These are phyloP conservation scores for Bocquillonia castaneifolia DNA, from an alignment of 441 rosid species.

Conservation along the genomic window DNA sequence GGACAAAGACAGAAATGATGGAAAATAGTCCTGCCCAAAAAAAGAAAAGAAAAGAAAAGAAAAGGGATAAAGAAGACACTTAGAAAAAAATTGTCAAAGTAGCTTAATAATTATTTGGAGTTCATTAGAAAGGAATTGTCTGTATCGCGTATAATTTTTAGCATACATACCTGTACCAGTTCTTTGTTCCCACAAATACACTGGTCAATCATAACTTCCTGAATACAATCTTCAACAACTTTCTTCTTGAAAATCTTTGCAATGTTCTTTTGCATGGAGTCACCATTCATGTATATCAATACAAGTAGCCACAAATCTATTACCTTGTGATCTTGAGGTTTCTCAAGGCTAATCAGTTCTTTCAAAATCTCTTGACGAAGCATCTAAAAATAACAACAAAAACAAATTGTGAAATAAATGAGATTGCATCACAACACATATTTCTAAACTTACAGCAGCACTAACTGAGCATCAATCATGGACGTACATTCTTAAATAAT, in stretches of 20 bases:
- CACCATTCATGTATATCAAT: conserved; percentile 61
- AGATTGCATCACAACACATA: conserved; percentile 6
- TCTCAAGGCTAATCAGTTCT: conserved; percentile 56
- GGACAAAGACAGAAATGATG: conserved; percentile 63
- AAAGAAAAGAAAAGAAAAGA: conserved; percentile 14
- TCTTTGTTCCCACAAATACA: conserved; percentile 65
- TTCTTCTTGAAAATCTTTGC: conserved; percentile 72
- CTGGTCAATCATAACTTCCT: conserved; percentile 59
- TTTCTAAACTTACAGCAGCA: conserved; percentile 14
- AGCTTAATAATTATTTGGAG: conserved; percentile 10
- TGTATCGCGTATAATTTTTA: conserved; percentile 6
- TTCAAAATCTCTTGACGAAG: conserved; percentile 78
- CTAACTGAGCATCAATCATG: not conserved
- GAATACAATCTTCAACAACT: conserved; percentile 62
- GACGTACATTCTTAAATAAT: conserved; percentile 68
- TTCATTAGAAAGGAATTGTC: conserved; percentile 13
- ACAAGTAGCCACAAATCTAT: conserved; percentile 78
- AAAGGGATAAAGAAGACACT: too few relatives aligned
- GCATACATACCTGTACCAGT: conserved; percentile 52
- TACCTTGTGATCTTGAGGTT: conserved; percentile 68
- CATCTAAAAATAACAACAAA: conserved; percentile 39
- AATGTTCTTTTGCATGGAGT: conserved; percentile 48
- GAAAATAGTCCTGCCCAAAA: conserved; percentile 55
- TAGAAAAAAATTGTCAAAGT: conserved; percentile 20
- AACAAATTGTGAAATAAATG: conserved; percentile 9